Evolutionary conservation across 2,329 filamentous ascomycete genomes (phyloP).

Genomic region (Bipolaris victoriae): DNA sequence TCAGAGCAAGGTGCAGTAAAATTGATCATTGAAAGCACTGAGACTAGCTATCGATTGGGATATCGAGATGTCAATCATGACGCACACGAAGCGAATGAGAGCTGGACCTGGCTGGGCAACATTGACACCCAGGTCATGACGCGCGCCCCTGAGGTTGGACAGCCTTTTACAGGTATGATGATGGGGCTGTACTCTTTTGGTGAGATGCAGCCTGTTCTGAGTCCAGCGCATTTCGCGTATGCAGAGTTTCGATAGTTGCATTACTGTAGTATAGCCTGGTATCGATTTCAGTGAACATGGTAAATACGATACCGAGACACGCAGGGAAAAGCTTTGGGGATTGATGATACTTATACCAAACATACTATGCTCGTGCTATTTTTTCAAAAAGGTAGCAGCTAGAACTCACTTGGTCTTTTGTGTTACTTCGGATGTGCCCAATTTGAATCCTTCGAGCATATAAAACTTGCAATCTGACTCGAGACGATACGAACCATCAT

Average conservation of each 20-base stretch:
- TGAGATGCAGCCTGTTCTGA: constrained; percentile 49
- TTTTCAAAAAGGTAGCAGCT: no score
- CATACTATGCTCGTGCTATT: no score
- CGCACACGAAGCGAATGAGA: not conserved
- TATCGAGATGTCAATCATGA: constrained; percentile 18
- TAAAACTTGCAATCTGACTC: no score
- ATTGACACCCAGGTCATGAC: constrained; percentile 46
- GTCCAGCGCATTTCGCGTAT: constrained; percentile 51
- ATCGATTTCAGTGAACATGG: not conserved
- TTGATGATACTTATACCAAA: no score
- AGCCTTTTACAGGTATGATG: constrained; percentile 55
- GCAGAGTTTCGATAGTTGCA: constrained; percentile 17
- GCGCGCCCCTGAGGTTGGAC: constrained; percentile 47
- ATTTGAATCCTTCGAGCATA: no score
- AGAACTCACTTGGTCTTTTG: no score
- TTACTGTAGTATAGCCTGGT: no score
- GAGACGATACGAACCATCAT: no score
- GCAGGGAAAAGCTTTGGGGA: not conserved
- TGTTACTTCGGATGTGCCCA: no score
- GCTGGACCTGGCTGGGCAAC: constrained; percentile 20
- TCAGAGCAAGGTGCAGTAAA: constrained; percentile 29
- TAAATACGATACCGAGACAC: not conserved
- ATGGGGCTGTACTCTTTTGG: constrained; percentile 56
- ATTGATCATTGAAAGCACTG: constrained; percentile 11
- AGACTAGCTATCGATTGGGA: constrained; percentile 33